Conservation (phyloP, 345 rosid genomes). For the Eucalyptus guilfoylei region DNA sequence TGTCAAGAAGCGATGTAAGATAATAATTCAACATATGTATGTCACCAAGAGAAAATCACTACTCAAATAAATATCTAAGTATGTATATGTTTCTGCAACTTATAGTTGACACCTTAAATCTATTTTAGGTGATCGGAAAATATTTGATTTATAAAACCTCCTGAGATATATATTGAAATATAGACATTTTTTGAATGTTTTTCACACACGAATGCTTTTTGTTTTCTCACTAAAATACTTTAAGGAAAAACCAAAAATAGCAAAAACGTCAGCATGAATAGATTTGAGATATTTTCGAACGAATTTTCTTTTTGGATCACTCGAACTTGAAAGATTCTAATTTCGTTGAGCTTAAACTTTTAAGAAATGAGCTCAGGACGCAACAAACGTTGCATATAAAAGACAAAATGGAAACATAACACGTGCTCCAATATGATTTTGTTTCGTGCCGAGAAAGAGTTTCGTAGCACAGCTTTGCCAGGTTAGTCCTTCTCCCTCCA, state of each 20-base stretch:
- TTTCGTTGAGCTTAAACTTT: not conserved
- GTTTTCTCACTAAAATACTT: not conserved
- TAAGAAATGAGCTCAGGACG: not conserved
- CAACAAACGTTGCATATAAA: not conserved
- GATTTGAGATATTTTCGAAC: not conserved
- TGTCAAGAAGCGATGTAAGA: not conserved
- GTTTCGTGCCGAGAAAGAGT: not conserved
- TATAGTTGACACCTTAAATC: not conserved
- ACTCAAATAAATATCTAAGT: not conserved
- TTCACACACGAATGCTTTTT: not conserved
- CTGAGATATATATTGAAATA: not conserved
- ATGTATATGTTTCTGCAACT: not conserved
- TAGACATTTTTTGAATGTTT: not conserved
- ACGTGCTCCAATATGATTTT: not conserved
- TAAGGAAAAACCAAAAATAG: not conserved
- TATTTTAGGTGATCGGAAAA: not conserved
- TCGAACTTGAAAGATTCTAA: not conserved
- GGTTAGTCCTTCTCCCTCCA: not conserved
- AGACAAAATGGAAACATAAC: not conserved
- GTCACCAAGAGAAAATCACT: not conserved
- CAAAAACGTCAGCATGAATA: not conserved
- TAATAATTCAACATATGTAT: not conserved
- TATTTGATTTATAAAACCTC: not conserved
- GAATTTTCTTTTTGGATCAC: not conserved
- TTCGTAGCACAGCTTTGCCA: not conserved